phyloP scores from a whole-genome alignment of 306 rosid genomes.

The Leucaena leucocephala region DNA sequence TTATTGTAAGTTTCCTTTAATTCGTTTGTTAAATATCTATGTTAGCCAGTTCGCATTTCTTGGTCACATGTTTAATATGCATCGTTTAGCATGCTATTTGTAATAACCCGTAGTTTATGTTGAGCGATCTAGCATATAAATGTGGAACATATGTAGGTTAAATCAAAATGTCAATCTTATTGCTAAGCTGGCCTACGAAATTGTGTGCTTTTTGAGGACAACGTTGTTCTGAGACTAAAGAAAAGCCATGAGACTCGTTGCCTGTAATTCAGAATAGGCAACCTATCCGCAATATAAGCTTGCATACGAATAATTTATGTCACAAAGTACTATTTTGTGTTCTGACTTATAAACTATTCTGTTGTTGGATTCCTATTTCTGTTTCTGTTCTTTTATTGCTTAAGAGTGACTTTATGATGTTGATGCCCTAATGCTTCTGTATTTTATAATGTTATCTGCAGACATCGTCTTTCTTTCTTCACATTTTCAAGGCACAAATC shows the following conservation, averaged over 20 bases:
- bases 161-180: constrained; percentile 23
- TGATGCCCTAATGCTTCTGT: constrained; percentile 35
- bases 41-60: background rate
- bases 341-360: background rate
- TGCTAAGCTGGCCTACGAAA: constrained; percentile 8
- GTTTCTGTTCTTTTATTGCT: constrained; percentile 13
- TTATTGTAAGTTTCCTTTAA: constrained; percentile 61
- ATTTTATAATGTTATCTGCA: constrained; percentile 48
- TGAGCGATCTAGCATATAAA: background rate
- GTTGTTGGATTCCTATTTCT: background rate
- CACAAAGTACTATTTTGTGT: background rate
- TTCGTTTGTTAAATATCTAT: constrained; percentile 15
- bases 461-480: constrained; percentile 89
- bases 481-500: constrained; percentile 84
- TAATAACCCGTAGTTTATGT: background rate
- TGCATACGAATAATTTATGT: background rate
- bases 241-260: constrained; percentile 9
- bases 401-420: background rate
- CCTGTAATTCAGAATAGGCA: background rate
- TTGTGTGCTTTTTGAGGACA: constrained; percentile 23
- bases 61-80: constrained; percentile 8
- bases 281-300: background rate
- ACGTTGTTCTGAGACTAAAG: constrained; percentile 25
- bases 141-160: background rate
- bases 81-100: constrained; percentile 12